Evolutionary conservation across 1,284 basidiomycete genomes (phyloP), one percentile per base, ranked within the genome.

Genomic region (Ganoderma boninense): DNA sequence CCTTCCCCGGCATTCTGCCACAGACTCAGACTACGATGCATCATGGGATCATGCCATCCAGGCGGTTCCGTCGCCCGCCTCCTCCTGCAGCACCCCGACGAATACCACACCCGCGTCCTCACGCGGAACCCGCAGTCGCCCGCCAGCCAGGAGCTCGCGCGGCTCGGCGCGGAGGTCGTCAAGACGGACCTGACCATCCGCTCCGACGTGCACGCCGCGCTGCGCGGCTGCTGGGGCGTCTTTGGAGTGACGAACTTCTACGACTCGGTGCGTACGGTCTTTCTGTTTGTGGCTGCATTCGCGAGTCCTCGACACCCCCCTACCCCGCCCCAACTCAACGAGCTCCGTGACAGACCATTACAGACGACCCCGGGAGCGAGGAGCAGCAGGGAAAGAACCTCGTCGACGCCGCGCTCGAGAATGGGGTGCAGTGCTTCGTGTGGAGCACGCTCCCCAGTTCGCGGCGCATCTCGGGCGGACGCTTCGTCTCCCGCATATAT

Each of bases 241-340:
- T 77, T 77, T 23, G 76, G 73, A 13, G 76, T 77, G 13, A 77
- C 76, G 4, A 76, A 77, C 63, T 77, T 77, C 72, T 77, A 77
- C 66, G 76, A 77, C 66, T 70, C 74, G 18, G 76, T 77, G 38
- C 44, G 75, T 62, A 2, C 26, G 26, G 26, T 2, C 26, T 29
- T 29, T 29, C 26, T 29, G 26, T 29, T 29, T 29, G 26, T 29
- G 26, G 26, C 26, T 29, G 26, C 26, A 29, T 29, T 29, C 26
- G 2, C 26, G 26, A 29, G 26, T 29, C 26, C 26, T 29, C 26
- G 26, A 29, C 26, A 29, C 26, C 26, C 26, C 26, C 26, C 26
- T 29, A 29, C 26, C 26, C 26, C 26, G 26, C 26, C 26, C 26
- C 26, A 29, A 29, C 26, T 29, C 26, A 29, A 29, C 26, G 26